These are phyloP conservation scores for Phaffomyces opuntiae DNA, from an alignment of 805 yeast genomes.

Conservation along the genomic window DNA sequence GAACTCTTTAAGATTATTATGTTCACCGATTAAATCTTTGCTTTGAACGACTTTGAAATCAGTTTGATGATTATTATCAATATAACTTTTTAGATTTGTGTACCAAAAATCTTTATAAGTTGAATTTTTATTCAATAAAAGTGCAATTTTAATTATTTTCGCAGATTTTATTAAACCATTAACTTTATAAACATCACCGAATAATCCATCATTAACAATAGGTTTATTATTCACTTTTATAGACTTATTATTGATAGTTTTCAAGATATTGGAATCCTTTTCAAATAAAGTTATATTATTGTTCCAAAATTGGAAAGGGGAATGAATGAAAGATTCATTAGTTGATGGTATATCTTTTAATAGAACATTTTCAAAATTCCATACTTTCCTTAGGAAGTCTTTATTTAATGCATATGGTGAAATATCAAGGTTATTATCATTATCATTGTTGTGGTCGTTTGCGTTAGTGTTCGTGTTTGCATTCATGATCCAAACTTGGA, in stretches of 20 bases:
- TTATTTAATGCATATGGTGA: slow-evolving; percentile 28
- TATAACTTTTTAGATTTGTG: slow-evolving; percentile 6
- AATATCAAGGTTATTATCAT: background rate
- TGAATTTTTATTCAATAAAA: slow-evolving; percentile 22
- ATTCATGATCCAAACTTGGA: slow-evolving; percentile 2
- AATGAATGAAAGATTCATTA: slow-evolving; percentile 21
- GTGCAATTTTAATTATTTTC: slow-evolving; percentile 29
- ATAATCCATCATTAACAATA: slow-evolving; percentile 10
- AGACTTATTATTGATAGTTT: slow-evolving; percentile 31
- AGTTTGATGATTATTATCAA: too few species aligned
- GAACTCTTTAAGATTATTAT: background rate
- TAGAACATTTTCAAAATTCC: slow-evolving; percentile 28
- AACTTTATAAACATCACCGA: slow-evolving; percentile 33
- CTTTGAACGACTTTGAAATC: background rate
- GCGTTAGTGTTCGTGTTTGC: too few species aligned
- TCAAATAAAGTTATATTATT: slow-evolving; percentile 23
- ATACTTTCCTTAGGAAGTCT: slow-evolving; percentile 27
- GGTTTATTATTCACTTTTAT: slow-evolving; percentile 23
- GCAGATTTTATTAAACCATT: slow-evolving; percentile 40
- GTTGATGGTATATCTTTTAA: slow-evolving; percentile 16
- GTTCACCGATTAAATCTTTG: background rate
- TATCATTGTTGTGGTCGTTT: background rate
- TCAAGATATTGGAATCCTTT: slow-evolving; percentile 29
- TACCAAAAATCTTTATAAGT: slow-evolving; percentile 18
- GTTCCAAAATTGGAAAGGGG: slow-evolving; percentile 41